phyloP scores from a whole-genome alignment of 208 protist genomes.

The Vickermania spadyakhi region DNA sequence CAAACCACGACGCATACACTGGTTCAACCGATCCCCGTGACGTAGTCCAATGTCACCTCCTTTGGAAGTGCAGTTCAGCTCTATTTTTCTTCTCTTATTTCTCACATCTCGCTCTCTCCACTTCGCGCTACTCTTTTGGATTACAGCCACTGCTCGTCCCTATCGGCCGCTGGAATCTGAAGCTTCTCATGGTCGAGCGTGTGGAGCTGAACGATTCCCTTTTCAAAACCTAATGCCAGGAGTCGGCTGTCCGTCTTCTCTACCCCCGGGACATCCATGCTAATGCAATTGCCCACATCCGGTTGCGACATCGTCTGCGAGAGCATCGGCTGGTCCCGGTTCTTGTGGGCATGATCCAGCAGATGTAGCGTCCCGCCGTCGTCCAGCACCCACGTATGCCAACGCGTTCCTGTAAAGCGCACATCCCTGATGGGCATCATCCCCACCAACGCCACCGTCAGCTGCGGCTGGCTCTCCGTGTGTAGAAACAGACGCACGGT shows the following conservation, averaged over 20 bases:
- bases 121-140: too few species aligned
- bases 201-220: constrained; percentile 68
- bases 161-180: constrained; percentile 25
- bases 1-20: too few species aligned
- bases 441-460: constrained; percentile 41
- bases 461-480: constrained; percentile 37
- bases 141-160: constrained; percentile 65
- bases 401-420: constrained; percentile 40
- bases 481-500: constrained; percentile 56
- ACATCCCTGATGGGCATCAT: constrained; percentile 31
- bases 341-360: constrained; percentile 44
- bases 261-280: constrained; percentile 43
- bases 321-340: constrained; percentile 39
- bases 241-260: constrained; percentile 36
- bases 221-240: constrained; percentile 63
- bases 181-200: constrained; percentile 29
- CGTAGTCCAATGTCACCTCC: too few species aligned
- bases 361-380: constrained; percentile 51
- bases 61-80: too few species aligned
- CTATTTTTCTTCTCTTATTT: too few species aligned
- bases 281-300: constrained; percentile 50
- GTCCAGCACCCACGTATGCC: constrained; percentile 65
- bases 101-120: too few species aligned
- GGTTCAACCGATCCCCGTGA: too few species aligned
- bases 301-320: constrained; percentile 36